Percentiles rank a stretch among this genome's conserved stretches.
Conservation (phyloP, 2,329 filamentous ascomycete species). For the Emericellopsis cladophorae region DNA sequence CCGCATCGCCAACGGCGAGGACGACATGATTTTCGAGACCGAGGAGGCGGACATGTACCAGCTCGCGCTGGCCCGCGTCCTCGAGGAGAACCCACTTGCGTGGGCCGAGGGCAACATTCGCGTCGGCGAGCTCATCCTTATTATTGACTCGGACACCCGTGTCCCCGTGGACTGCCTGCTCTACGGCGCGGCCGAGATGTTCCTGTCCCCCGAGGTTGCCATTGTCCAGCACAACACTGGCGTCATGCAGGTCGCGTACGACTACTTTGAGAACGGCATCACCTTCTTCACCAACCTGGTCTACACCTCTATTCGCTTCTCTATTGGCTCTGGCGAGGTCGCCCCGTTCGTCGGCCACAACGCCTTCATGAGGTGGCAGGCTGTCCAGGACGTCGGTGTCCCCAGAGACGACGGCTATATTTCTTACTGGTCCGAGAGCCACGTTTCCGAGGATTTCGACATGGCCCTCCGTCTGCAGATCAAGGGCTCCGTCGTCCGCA, state of each 20-base stretch:
- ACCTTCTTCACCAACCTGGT: constrained; percentile 72
- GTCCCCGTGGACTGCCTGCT: constrained; percentile 56
- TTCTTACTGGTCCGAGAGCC: constrained; percentile 63
- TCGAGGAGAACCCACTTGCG: constrained; percentile 30
- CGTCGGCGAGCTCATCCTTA: constrained; percentile 50
- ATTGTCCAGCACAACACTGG: constrained; percentile 63
- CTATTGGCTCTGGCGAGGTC: constrained; percentile 58
- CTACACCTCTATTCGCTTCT: constrained; percentile 60
- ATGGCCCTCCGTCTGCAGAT: constrained; percentile 62
- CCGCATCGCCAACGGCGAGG: constrained; percentile 5
- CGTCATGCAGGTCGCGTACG: constrained; percentile 63
- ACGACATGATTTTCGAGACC: constrained; percentile 10
- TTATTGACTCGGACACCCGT: constrained; percentile 58
- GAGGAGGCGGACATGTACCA: constrained; percentile 34
- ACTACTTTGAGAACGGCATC: constrained; percentile 61
- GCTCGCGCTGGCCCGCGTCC: constrained; percentile 31
- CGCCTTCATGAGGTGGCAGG: constrained; percentile 56
- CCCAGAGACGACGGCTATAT: constrained; percentile 44
- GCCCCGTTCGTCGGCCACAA: constrained; percentile 71
- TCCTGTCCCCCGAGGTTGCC: constrained; percentile 53
- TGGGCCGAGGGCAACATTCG: constrained; percentile 50
- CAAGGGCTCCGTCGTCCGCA: constrained; percentile 52
- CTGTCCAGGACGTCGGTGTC: constrained; percentile 20
- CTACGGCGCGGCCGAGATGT: constrained; percentile 61
- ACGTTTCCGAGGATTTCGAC: constrained; percentile 70